Conservation (phyloP, 2,329 filamentous ascomycete species). For the Calonectria multiphialidica region DNA sequence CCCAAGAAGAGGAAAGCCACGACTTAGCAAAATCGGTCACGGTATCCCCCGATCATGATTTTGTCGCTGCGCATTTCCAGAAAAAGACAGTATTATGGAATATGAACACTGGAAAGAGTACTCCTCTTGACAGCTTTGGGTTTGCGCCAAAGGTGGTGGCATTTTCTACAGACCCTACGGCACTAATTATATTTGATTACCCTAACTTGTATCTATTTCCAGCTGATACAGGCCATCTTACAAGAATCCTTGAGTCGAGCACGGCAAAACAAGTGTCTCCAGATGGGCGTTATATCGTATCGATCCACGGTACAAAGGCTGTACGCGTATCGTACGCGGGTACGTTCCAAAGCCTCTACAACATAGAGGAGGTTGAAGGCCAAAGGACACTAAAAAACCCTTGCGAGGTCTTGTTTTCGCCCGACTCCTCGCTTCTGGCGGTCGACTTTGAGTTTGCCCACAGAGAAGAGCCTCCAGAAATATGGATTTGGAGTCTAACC, state of each 20-base stretch:
- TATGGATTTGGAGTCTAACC: neutral
- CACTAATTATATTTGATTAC: neutral
- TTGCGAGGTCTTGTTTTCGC: neutral
- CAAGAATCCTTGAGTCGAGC: neutral
- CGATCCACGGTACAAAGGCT: neutral
- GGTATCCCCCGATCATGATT: neutral
- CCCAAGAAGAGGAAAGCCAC: neutral
- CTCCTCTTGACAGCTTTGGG: neutral
- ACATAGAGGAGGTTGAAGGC: neutral
- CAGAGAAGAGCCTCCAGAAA: too few species aligned
- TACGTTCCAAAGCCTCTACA: neutral
- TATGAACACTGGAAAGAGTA: neutral
- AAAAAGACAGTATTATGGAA: neutral
- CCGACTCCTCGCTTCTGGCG: neutral
- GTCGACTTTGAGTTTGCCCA: too few species aligned
- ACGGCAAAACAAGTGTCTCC: neutral
- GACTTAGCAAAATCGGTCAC: neutral
- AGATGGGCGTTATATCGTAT: neutral
- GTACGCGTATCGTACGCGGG: neutral
- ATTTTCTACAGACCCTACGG: neutral
- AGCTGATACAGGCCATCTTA: neutral
- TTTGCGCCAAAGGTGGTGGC: neutral
- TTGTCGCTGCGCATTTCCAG: neutral
- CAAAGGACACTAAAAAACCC: too few species aligned
- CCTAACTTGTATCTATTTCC: neutral